Base-by-base conservation (phyloP, 2,329 filamentous ascomycete species). In the Beauveria varroae region DNA sequence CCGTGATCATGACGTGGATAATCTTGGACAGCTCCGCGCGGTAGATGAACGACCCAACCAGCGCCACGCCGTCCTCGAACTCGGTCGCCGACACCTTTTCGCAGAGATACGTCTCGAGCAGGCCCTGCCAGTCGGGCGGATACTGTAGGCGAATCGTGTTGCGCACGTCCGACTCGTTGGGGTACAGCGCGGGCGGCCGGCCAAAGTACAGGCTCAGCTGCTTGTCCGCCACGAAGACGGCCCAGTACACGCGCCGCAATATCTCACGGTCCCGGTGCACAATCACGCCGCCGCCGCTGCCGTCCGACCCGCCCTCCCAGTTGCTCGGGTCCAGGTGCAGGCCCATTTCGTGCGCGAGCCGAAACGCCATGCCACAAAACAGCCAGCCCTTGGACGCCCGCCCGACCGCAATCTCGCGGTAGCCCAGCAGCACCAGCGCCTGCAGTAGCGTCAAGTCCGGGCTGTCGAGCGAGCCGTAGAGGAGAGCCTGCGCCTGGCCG, bases 151-250 rank as follows among this genome's bases (percentile, higher is more conserved):
- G 71, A 51, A 79, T 77, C 1, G 78, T 80, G 62, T 79, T 78
- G 5, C 75, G 72, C 2, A 81, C 79, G 57, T 81, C 79, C 10
- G 78, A 79, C 63, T 79, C 78, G 59, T 76, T 73, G 0, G 78
- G 79, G 59, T 81, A 77, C 0, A 81, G 68, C 5, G 78, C 79
- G 1, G 79, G 78, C 18, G 79, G 79, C 22, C 79, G 73, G 10
- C 79, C 79, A 66, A 81, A 81, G 65, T 79, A 81, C 7, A 81
- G 68, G 62, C 78, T 80, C 9, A 81, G 70, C 63, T 81, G 78
- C 67, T 81, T 81, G 57, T 81, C 79, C 1, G 74, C 77, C 18
- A 77, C 74, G 61, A 81, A 81, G 2, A 77, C 76, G 24, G 77
- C 78, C 79, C 79, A 81, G 65, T 81, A 81, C 1, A 79, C 76